Evolutionary conservation across 139 green algal genomes (phyloP), one percentile per base, ranked within the genome.

Genomic region (Spirogloea muscicola): DNA sequence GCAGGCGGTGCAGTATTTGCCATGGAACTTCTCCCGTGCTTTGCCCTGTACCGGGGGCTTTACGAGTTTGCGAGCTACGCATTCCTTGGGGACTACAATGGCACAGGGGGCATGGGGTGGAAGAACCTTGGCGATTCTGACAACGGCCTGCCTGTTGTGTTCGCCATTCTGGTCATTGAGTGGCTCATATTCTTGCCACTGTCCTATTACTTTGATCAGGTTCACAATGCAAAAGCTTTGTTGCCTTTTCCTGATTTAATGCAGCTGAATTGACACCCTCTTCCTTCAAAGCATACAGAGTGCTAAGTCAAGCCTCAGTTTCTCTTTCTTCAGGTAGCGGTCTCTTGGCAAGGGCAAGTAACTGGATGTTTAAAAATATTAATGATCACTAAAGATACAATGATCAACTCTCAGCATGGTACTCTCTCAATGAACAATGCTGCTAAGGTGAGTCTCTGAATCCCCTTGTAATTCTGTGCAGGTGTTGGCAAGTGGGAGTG

Each of bases 101-200:
- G 49, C 5, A 34, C 43, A 9, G 25, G 62, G 21, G 88, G 90
- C 37, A 81, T 96, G 38, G 77, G 41, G 1, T 94, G 87, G 46
- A 39, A 4, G 34, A 82, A 87, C 29, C 74, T 97, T 52, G 38
- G 10, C 21, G 89, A 94, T 61, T 16, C 37, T 1, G 76, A 82
- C 72, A 95, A 94, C 46, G 89, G 90, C 55, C 85, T 92, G 83
- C 34, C 52, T 1, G 61, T 38, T 0, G 76, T 71, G 2, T 86
- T 89, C 76, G 36, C 80, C 60, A 90, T 96, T 55, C 84, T 96
- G 43, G 62, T 82, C 1, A 74, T 91, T 40, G 92, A 96, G 86
- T 92, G 84, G 76, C 18, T 86, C 2, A 34, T 97, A 1, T 95
- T 95, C 70, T 16, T 77, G 7, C 31, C 69, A 34, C 42, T 82